Percentiles rank a stretch among this genome's conserved stretches.
Evolutionary conservation across 768 basidiomycete species (phyloP).

Genomic region (Sutorius australiensis): DNA sequence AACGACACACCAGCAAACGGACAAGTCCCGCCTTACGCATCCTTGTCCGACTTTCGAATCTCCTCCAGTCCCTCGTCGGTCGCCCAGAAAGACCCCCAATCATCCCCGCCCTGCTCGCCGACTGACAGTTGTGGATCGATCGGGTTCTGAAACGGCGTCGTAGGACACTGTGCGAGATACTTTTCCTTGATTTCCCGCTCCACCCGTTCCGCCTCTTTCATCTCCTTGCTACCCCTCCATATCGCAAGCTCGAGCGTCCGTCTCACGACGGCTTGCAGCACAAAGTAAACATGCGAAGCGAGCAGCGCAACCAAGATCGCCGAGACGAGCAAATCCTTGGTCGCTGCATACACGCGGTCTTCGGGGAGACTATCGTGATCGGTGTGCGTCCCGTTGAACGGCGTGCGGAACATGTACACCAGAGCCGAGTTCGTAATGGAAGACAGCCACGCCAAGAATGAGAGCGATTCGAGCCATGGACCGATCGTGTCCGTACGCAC

Average conservation of each 20-base stretch:
- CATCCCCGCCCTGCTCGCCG: conserved; percentile 11
- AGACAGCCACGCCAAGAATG: conserved; percentile 86
- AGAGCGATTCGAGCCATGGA: conserved; percentile 87
- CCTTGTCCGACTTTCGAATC: conserved; percentile 63
- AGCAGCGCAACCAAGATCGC: conserved; percentile 72
- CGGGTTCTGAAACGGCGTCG: conserved; percentile 2
- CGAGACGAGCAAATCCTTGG: conserved; percentile 52
- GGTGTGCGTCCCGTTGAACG: conserved; percentile 14
- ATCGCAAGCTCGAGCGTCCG: conserved; percentile 70
- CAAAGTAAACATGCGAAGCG: conserved; percentile 83
- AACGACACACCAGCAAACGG: background rate
- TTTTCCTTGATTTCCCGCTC: conserved; percentile 52
- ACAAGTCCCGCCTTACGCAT: conserved; percentile 35
- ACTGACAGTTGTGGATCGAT: conserved; percentile 1
- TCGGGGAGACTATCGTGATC: conserved; percentile 2
- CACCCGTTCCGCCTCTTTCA: conserved; percentile 49
- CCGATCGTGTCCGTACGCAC: conserved; percentile 88
- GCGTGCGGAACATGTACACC: conserved; percentile 81
- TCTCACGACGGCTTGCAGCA: conserved; percentile 58
- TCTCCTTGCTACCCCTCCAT: conserved; percentile 73
- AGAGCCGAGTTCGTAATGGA: conserved; percentile 87
- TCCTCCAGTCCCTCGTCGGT: conserved; percentile 73
- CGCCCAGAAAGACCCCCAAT: conserved; percentile 55
- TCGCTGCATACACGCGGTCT: conserved; percentile 33
- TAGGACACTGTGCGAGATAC: conserved; percentile 29